Percentiles rank a stretch among this genome's conserved stretches.
Conservation (phyloP, 768 basidiomycete species). For the Pleurotus tuoliensis region DNA sequence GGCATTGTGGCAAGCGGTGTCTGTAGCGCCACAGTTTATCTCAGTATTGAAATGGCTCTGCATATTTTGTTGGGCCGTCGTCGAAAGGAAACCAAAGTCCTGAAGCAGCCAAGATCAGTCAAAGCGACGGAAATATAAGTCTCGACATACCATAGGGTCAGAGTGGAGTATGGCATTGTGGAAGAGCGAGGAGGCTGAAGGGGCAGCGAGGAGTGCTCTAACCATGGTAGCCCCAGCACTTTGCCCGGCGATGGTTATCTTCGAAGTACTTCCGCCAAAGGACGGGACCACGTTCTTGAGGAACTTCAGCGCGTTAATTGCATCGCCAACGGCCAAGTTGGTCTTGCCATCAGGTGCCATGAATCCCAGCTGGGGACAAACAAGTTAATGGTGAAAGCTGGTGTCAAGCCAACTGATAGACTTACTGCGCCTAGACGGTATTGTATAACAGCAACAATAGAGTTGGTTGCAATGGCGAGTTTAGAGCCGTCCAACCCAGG, state of each 20-base stretch:
- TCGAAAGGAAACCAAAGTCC: conserved; percentile 70
- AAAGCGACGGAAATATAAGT: neutral
- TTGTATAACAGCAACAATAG: conserved; percentile 79
- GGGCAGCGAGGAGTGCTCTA: conserved; percentile 68
- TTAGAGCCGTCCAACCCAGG: conserved; percentile 76
- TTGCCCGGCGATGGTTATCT: conserved; percentile 79
- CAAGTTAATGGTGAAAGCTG: conserved; percentile 1
- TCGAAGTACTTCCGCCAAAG: conserved; percentile 63
- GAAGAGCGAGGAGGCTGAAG: conserved; percentile 71
- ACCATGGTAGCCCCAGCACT: conserved; percentile 79
- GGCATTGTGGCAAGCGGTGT: conserved; percentile 46
- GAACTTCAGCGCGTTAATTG: conserved; percentile 63
- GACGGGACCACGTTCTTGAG: conserved; percentile 51
- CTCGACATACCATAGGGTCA: conserved; percentile 69
- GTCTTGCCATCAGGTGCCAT: conserved; percentile 66
- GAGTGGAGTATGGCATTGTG: conserved; percentile 78
- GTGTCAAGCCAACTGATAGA: conserved; percentile 10
- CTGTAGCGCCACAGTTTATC: conserved; percentile 40
- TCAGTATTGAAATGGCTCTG: conserved; percentile 47
- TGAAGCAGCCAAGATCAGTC: conserved; percentile 22
- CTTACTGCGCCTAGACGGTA: conserved; percentile 79
- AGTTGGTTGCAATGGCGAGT: conserved; percentile 64
- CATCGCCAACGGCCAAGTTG: conserved; percentile 70
- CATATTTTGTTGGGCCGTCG: conserved; percentile 48
- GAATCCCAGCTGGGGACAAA: conserved; percentile 57